Percentiles rank a stretch among this genome's conserved stretches.
Evolutionary conservation across 768 basidiomycete species (phyloP).

Genomic region (Pisolithus microcarpus): DNA sequence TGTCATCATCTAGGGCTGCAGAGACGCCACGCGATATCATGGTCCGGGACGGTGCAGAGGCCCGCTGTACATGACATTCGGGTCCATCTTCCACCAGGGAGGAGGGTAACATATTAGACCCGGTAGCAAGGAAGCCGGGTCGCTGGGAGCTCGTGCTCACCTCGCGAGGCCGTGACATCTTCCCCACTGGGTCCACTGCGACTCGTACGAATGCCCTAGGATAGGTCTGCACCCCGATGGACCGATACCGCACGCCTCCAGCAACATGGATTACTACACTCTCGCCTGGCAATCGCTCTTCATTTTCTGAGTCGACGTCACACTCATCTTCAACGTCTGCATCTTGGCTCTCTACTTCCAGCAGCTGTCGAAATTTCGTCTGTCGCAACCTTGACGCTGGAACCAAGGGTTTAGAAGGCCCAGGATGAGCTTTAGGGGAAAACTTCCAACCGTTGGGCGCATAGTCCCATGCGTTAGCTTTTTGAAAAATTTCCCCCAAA

Average conservation of each 20-base stretch:
- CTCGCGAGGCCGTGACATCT: slow-evolving; percentile 17
- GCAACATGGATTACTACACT: slow-evolving; percentile 7
- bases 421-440: slow-evolving; percentile 43
- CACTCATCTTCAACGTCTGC: slow-evolving; percentile 73
- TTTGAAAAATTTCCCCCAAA: slow-evolving; percentile 42
- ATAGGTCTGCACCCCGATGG: slow-evolving; percentile 67
- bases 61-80: neutral
- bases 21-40: neutral
- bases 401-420: slow-evolving; percentile 30
- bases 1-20: neutral
- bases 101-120: neutral
- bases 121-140: slow-evolving; percentile 13
- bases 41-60: neutral
- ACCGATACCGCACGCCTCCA: slow-evolving; percentile 39
- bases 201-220: slow-evolving; percentile 57
- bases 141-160: slow-evolving; percentile 16
- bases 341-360: slow-evolving; percentile 69
- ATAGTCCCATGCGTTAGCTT: slow-evolving; percentile 77
- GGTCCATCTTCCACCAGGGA: slow-evolving; percentile 1
- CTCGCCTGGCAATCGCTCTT: slow-evolving; percentile 32
- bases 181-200: slow-evolving; percentile 17
- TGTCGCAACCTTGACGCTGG: slow-evolving; percentile 44
- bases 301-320: slow-evolving; percentile 45
- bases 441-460: slow-evolving; percentile 77
- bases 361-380: slow-evolving; percentile 35